Conservation (phyloP, 2,329 filamentous ascomycete species). For the Gnomoniopsis smithogilvyi region DNA sequence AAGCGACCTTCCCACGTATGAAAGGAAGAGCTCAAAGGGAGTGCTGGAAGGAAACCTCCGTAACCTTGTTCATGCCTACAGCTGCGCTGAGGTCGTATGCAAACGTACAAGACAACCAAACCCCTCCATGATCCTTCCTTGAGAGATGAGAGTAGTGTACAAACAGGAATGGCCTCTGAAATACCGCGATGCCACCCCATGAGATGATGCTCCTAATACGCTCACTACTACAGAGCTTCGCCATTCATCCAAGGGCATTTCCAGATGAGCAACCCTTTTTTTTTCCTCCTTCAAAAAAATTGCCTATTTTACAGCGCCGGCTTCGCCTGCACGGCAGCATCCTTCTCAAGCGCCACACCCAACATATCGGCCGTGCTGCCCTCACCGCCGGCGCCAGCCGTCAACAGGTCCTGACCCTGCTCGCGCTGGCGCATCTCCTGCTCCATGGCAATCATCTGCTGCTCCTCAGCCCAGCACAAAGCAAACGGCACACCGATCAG, state of each 20-base stretch:
- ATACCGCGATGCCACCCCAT: background rate
- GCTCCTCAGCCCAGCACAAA: constrained; percentile 90
- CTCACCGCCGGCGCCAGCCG: constrained; percentile 38
- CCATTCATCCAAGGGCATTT: background rate
- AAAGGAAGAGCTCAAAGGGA: background rate
- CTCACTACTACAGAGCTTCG: background rate
- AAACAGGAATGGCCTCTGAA: background rate
- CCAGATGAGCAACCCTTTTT: background rate
- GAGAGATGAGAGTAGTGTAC: background rate
- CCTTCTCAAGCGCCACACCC: constrained; percentile 45
- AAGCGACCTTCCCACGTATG: background rate
- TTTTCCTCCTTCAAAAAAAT: background rate
- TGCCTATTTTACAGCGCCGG: constrained; percentile 44
- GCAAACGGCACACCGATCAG: constrained; percentile 91
- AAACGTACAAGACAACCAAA: background rate
- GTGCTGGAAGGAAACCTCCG: background rate
- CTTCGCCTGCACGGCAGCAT: constrained; percentile 43
- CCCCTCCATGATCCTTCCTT: background rate
- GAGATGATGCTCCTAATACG: background rate
- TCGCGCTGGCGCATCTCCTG: constrained; percentile 95
- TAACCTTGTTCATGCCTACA: constrained; percentile 1
- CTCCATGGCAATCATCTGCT: constrained; percentile 97
- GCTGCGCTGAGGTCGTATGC: constrained; percentile 6
- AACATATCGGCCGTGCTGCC: constrained; percentile 47
- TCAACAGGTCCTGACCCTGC: constrained; percentile 71